Evolutionary conservation across 2,329 filamentous ascomycete species (phyloP).

Genomic region (Aspergillus udagawae): DNA sequence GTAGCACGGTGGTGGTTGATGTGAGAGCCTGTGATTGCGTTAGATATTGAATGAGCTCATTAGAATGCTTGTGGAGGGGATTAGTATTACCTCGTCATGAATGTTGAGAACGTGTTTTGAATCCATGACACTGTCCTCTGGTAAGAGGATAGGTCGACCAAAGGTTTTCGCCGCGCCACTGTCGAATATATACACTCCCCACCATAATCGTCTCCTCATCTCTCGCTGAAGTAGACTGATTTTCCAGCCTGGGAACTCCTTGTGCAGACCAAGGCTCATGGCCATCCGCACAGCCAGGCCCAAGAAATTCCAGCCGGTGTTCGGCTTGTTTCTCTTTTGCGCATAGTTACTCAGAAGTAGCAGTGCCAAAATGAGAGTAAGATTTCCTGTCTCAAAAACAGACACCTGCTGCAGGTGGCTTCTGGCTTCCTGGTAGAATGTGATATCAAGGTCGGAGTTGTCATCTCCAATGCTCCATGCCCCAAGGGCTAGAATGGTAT

Average conservation of each 20-base stretch:
- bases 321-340: constrained; percentile 50
- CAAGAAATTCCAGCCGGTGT: constrained; percentile 48
- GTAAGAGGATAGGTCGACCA: constrained; percentile 45
- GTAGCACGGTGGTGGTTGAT: constrained; percentile 32
- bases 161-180: constrained; percentile 51
- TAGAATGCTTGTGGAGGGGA: not conserved
- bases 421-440: constrained; percentile 46
- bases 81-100: constrained; percentile 34
- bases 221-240: constrained; percentile 42
- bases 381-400: constrained; percentile 47
- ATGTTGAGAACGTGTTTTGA: constrained; percentile 44
- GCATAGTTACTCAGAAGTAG: constrained; percentile 47
- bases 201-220: constrained; percentile 40
- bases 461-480: constrained; percentile 42
- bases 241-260: constrained; percentile 47
- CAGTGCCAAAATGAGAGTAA: constrained; percentile 47
- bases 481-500: constrained; percentile 45
- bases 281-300: constrained; percentile 49
- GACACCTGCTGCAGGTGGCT: constrained; percentile 43
- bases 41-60: not conserved
- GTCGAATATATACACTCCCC: constrained; percentile 45
- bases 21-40: constrained; percentile 28
- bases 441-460: constrained; percentile 42
- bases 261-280: constrained; percentile 49
- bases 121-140: constrained; percentile 43